Evolutionary conservation across 2,329 filamentous ascomycete species (phyloP).

Genomic region (Calonectria montana): DNA sequence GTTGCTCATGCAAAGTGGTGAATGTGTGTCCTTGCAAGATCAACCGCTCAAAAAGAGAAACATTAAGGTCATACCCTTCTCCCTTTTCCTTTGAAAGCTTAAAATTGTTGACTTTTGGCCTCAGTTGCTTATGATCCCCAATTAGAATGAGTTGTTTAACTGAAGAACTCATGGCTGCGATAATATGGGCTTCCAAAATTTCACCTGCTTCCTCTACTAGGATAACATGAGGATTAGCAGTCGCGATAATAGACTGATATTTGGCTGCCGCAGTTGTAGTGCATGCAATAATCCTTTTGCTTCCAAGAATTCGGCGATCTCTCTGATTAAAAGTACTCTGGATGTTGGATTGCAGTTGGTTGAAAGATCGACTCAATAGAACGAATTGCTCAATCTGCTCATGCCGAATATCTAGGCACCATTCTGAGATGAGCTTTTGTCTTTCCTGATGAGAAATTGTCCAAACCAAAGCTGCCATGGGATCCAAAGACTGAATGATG

Average conservation of each 20-base stretch:
- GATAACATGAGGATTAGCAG: slow-evolving; percentile 67
- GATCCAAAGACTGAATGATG: slow-evolving; percentile 30
- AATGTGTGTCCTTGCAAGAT: slow-evolving; percentile 66
- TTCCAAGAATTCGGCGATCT: slow-evolving; percentile 57
- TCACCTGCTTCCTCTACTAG: slow-evolving; percentile 81
- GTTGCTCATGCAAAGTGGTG: slow-evolving; percentile 68
- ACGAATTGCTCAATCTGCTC: slow-evolving; percentile 61
- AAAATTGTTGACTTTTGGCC: slow-evolving; percentile 74
- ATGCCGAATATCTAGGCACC: slow-evolving; percentile 58
- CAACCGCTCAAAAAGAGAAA: slow-evolving; percentile 76
- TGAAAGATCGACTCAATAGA: slow-evolving; percentile 52
- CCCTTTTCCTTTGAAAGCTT: slow-evolving; percentile 71
- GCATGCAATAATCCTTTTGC: slow-evolving; percentile 73
- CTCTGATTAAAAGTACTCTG: slow-evolving; percentile 57
- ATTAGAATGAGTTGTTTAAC: slow-evolving; percentile 76
- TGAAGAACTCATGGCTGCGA: slow-evolving; percentile 66
- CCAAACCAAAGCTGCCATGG: slow-evolving; percentile 61
- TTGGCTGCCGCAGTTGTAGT: slow-evolving; percentile 79
- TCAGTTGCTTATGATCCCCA: slow-evolving; percentile 79
- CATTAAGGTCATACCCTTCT: slow-evolving; percentile 73
- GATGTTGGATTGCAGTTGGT: slow-evolving; percentile 54
- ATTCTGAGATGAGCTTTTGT: slow-evolving; percentile 48
- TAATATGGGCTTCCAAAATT: slow-evolving; percentile 73
- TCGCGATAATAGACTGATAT: slow-evolving; percentile 64
- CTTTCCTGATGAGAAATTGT: slow-evolving; percentile 54